These are phyloP conservation scores for Hymenoscyphus fructigenus DNA, from an alignment of 2,329 filamentous ascomycete species.

Conservation along the genomic window DNA sequence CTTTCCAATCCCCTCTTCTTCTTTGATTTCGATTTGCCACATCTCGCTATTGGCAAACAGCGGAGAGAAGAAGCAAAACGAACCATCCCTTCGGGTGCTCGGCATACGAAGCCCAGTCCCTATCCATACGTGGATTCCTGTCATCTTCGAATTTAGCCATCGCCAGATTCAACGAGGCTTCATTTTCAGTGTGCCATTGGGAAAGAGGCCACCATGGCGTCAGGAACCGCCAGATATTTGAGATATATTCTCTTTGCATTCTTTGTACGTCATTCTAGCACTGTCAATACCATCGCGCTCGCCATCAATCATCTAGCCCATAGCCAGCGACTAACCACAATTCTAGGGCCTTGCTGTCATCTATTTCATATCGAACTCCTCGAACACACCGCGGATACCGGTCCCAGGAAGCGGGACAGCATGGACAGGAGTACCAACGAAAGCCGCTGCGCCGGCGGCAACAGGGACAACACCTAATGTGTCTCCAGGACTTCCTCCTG, in stretches of 20 bases:
- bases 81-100: background rate
- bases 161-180: background rate
- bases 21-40: too few species aligned
- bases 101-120: background rate
- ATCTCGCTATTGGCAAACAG: background rate
- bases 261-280: slow-evolving; percentile 60
- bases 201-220: slow-evolving; percentile 31
- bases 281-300: background rate
- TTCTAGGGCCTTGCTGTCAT: slow-evolving; percentile 65
- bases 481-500: slow-evolving; percentile 37
- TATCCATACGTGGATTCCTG: background rate
- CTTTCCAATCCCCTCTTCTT: background rate
- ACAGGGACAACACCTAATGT: slow-evolving; percentile 32
- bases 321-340: slow-evolving; percentile 6
- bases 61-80: background rate
- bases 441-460: slow-evolving; percentile 23
- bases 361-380: slow-evolving; percentile 76
- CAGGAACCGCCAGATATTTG: slow-evolving; percentile 60
- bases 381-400: slow-evolving; percentile 40
- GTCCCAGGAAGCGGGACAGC: slow-evolving; percentile 31
- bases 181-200: background rate
- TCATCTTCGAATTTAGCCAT: background rate
- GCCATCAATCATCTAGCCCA: background rate
- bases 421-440: slow-evolving; percentile 23
- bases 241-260: slow-evolving; percentile 78